A percentile compares a stretch with the other conserved stretches of the same genome.
phyloP scores from a whole-genome alignment of 176 grass and related monocot species.

The Raddia guianensis region DNA sequence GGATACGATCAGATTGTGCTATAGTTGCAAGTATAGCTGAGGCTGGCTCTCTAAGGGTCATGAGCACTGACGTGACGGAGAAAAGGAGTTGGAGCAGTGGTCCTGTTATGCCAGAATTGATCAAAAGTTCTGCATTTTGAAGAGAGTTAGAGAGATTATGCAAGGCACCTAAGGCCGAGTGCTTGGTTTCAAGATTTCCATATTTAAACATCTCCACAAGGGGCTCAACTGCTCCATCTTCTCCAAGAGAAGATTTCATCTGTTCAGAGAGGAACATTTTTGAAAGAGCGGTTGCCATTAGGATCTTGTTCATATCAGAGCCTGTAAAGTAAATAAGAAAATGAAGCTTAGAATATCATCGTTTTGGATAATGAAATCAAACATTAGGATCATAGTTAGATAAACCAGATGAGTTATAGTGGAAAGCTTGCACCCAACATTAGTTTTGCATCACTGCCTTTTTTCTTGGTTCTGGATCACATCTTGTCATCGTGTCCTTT shows the following conservation, averaged over 20 bases:
- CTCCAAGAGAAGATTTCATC: conserved; percentile 72
- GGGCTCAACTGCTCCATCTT: conserved; percentile 69
- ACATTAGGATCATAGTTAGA: no score
- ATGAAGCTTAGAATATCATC: conserved; percentile 7
- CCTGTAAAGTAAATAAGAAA: conserved; percentile 51
- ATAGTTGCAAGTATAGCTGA: conserved; percentile 74
- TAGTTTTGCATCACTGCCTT: not conserved
- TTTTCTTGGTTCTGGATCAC: not conserved
- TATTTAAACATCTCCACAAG: conserved; percentile 79
- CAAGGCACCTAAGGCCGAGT: conserved; percentile 68
- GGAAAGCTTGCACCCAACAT: no score
- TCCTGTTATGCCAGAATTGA: conserved; percentile 64
- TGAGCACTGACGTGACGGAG: conserved; percentile 84
- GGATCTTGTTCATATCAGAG: conserved; percentile 96
- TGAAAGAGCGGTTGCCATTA: conserved; percentile 88
- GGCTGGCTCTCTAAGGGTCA: conserved; percentile 81
- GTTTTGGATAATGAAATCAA: not conserved
- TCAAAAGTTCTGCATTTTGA: conserved; percentile 62
- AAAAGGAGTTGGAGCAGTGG: conserved; percentile 79
- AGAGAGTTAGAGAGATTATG: conserved; percentile 68
- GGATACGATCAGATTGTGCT: conserved; percentile 75
- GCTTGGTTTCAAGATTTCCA: conserved; percentile 89
- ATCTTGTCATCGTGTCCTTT: not conserved
- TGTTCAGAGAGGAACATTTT: conserved; percentile 89
- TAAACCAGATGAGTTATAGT: no score